Evolutionary conservation across 345 rosid genomes (phyloP).

Genomic region (Populus alba): DNA sequence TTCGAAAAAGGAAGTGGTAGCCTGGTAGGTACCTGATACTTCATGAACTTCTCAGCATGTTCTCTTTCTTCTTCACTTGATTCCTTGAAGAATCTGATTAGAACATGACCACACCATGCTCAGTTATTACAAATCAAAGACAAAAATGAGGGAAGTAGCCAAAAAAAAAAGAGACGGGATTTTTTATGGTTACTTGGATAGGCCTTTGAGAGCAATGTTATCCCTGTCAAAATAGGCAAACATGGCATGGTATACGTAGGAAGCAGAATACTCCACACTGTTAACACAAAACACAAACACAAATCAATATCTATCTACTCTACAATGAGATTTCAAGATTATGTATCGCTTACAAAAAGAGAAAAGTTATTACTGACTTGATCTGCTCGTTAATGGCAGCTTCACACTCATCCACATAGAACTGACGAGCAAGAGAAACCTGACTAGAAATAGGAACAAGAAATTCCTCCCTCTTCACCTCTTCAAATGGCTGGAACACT

Average conservation of each 20-base stretch:
- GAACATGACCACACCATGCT: background rate
- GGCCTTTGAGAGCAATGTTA: conserved; percentile 69
- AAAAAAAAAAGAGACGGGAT: background rate
- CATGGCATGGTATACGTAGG: conserved; percentile 80
- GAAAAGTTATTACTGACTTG: conserved; percentile 44
- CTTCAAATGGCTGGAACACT: conserved; percentile 71
- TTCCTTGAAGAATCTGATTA: conserved; percentile 71
- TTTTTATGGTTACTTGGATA: conserved; percentile 56
- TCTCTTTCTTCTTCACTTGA: conserved; percentile 87
- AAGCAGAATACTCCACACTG: conserved; percentile 84
- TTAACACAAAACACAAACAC: background rate
- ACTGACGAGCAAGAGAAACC: conserved; percentile 70
- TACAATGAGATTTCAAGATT: background rate
- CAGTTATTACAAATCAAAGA: background rate
- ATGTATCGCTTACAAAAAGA: background rate
- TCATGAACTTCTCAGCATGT: conserved; percentile 78
- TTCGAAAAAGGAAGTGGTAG: background rate
- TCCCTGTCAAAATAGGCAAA: conserved; percentile 86
- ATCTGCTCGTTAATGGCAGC: conserved; percentile 79
- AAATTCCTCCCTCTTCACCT: conserved; percentile 59
- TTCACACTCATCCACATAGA: conserved; percentile 44
- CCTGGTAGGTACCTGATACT: conserved; percentile 54
- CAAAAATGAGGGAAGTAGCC: background rate
- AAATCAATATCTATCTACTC: background rate
- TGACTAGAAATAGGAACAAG: conserved; percentile 49